A percentile compares a stretch with the other conserved stretches of the same genome.
These are phyloP conservation scores for Agaricus blazei DNA, from an alignment of 768 basidiomycete genomes.

Conservation along the genomic window DNA sequence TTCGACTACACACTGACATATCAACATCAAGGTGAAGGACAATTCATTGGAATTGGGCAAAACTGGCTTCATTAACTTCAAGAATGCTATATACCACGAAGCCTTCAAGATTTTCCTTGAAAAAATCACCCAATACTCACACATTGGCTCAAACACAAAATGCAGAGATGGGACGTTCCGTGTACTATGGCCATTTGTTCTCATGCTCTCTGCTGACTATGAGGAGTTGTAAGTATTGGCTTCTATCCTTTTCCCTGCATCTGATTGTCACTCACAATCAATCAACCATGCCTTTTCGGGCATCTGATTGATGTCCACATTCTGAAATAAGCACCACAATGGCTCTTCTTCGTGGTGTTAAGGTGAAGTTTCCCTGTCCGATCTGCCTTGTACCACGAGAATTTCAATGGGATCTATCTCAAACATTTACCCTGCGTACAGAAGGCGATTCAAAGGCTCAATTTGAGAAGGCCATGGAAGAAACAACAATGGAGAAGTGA, in stretches of 20 bases:
- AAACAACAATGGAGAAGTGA: not conserved
- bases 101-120: constrained; percentile 26
- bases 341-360: constrained; percentile 25
- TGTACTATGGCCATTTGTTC: constrained; percentile 28
- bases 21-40: constrained; percentile 20
- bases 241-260: not conserved
- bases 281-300: too few relatives aligned
- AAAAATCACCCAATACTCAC: constrained; percentile 12
- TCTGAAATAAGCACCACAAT: constrained; percentile 24
- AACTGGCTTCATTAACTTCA: constrained; percentile 25
- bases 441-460: constrained; percentile 13
- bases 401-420: constrained; percentile 17
- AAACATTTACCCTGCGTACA: constrained; percentile 10
- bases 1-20: too few relatives aligned
- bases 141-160: constrained; percentile 7
- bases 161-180: constrained; percentile 18
- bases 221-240: constrained; percentile 35
- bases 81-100: constrained; percentile 33
- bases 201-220: constrained; percentile 37
- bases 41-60: constrained; percentile 22
- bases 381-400: constrained; percentile 26
- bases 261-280: too few relatives aligned
- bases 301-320: too few relatives aligned
- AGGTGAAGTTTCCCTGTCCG: constrained; percentile 27
- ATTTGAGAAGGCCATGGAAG: constrained; percentile 9